Evolutionary conservation across 495 filamentous ascomycete genomes (phyloP), one percentile per base, ranked within the genome.

Genomic region (Lindgomyces ingoldianus): DNA sequence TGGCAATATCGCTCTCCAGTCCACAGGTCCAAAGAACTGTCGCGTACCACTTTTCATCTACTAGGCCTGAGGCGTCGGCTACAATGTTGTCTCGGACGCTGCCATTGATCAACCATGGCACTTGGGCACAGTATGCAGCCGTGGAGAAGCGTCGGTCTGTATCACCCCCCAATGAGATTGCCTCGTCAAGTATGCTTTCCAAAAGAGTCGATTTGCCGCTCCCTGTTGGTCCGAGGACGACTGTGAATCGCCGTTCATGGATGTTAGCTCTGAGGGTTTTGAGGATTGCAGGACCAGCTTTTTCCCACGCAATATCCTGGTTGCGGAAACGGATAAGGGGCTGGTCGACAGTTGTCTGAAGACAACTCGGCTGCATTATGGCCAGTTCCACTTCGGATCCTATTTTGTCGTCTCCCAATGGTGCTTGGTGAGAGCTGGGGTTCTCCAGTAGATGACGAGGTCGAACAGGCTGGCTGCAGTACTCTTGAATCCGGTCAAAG

Each of bases 401-500:
- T 39, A 14, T 39, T 39, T 39, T 39, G 33, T 6, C 8, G 21
- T 47, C 44, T 47, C 21, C 16, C 14, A 24, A 24, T n/a, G 44
- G 49, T 8, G 49, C 49, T 27, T 29, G 49, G 18, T 24, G 25
- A 52, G 22, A 52, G 49, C 49, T 52, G 25, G 49, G 49, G 25
- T 52, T 52, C 19, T 52, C 49, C 25, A 52, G 49, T 52, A 22
- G 25, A 52, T 52, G 49, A 25, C 49, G 49, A 52, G 49, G 49
- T 52, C 9, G 49, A 52, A 52, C 49, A 52, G 49, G 49, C 49
- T 52, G 49, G 25, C 49, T 52, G 49, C 49, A 52, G 49, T 52
- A 52, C 49, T 52, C 49, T 52, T 52, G 49, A 52, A 52, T 52
- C 49, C 49, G 49, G 49, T 52, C 49, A 52, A 52, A 52, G 25